Percentiles rank a stretch among this genome's conserved stretches.
Evolutionary conservation across 1,139 yeast species (phyloP).

Genomic region (Pichia sp.): DNA sequence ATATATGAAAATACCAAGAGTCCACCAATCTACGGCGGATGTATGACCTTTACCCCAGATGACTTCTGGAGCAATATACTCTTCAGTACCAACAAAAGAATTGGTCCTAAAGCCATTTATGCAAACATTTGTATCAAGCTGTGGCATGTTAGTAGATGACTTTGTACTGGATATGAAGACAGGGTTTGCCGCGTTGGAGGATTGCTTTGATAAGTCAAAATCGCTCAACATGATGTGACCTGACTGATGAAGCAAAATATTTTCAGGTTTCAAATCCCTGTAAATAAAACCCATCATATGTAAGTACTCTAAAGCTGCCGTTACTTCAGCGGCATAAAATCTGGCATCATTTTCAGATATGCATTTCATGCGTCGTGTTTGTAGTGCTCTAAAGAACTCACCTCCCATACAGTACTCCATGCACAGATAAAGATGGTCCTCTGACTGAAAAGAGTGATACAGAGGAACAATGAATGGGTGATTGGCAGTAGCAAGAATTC

Average conservation of each 20-base stretch:
- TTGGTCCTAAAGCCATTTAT: conserved; percentile 94
- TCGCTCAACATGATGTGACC: conserved; percentile 98
- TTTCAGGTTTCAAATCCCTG: conserved; percentile 93
- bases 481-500: conserved; percentile 87
- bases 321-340: conserved; percentile 95
- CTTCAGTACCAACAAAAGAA: conserved; percentile 97
- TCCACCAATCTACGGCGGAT: conserved; percentile 99
- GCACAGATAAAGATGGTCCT: conserved; percentile 86
- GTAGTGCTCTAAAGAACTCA: conserved; percentile 93
- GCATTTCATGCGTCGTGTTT: conserved; percentile 82
- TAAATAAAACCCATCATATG: conserved; percentile 96
- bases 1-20: conserved; percentile 81
- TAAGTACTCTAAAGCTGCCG: conserved; percentile 92
- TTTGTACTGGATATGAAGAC: conserved; percentile 23
- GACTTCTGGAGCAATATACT: conserved; percentile 96
- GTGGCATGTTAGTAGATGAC: conserved; percentile 30
- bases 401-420: conserved; percentile 99
- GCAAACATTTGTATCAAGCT: conserved; percentile 84
- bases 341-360: conserved; percentile 83
- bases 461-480: conserved; percentile 97
- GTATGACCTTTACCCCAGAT: conserved; percentile 97
- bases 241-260: conserved; percentile 84
- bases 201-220: conserved; percentile 90
- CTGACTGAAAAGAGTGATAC: conserved; percentile 94
- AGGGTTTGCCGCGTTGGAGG: conserved; percentile 61